Conservation (phyloP, 805 yeast genomes). For the Sugiyamaella chiloensis region DNA sequence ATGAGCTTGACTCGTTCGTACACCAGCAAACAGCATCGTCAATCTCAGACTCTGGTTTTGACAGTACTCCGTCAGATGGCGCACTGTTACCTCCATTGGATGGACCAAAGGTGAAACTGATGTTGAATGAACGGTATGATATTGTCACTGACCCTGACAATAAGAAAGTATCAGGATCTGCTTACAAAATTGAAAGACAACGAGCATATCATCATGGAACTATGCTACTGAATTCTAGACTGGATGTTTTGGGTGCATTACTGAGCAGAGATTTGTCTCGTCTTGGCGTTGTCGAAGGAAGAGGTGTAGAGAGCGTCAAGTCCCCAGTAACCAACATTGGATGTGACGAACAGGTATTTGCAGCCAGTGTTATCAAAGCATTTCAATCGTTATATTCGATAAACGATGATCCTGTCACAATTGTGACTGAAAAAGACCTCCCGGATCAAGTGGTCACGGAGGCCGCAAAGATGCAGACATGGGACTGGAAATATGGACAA, state of each 20-base stretch:
- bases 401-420: conserved; percentile 8
- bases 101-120: conserved; percentile 32
- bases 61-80: not conserved
- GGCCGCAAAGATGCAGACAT: conserved; percentile 43
- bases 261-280: conserved; percentile 47
- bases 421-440: conserved; percentile 12
- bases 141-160: conserved; percentile 45
- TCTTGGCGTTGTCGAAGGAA: conserved; percentile 42
- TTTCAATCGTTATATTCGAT: conserved; percentile 38
- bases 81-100: conserved; percentile 6
- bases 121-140: conserved; percentile 76
- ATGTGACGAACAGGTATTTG: conserved; percentile 45
- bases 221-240: conserved; percentile 69
- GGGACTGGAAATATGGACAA: conserved; percentile 74
- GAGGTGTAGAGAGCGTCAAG: conserved; percentile 71
- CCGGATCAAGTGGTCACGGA: conserved; percentile 21
- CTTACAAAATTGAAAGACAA: conserved; percentile 79
- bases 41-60: not conserved
- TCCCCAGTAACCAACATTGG: conserved; percentile 72
- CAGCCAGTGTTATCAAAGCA: conserved; percentile 40
- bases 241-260: conserved; percentile 57
- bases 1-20: conserved; percentile 21
- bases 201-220: conserved; percentile 95
- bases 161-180: conserved; percentile 84
- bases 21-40: not conserved